Base-by-base conservation (phyloP, 441 rosid genomes). In the Bruguiera hainesii region DNA sequence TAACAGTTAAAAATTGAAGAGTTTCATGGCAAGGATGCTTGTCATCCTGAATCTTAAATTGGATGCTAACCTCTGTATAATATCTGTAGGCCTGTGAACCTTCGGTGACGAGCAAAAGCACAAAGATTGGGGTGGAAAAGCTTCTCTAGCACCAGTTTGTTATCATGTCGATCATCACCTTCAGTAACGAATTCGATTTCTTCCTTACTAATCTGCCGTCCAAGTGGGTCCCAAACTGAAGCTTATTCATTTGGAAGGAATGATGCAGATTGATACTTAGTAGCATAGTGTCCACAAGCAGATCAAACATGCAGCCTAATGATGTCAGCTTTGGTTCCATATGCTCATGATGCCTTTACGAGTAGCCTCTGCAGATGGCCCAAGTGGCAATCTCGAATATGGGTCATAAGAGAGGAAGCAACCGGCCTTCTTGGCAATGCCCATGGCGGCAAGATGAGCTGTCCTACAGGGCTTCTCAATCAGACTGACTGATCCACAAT, bases 341-440 rank as follows among this genome's bases (percentile, higher is more conserved):
- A 87, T 78, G 51, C 88, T 81, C 91, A 82, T 75, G 60, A 90
- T 88, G 23, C 84, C 86, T 63, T 78, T 68, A 56, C 84, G 84
- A 63, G 98, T 96, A 69, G 87, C 89, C 30, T 87, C 85, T 64
- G 80, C 81, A 50, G 96, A 88, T 76, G 93, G 89, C 97, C 98
- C 90, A 60, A 88, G 73, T 0, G 89, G 84, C 78, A 88, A 74
- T 71, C 97, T 84, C 81, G 90, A 71, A 75, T 92, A 88, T 4
- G 97, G 96, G 69, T 23, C 23, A 23, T 23, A 23, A 23, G 23
- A 90, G 65, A 90, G 88, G 61, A 92, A 66, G 70, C 89, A 68
- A 65, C 97, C 97, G 26, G 89, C 75, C 37, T 76, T 63, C 76
- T 85, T 86, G 56, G 98, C 97, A 29, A 87, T 75, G 31, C 68